Conservation (phyloP, 306 rosid species). For the Ormosia emarginata region DNA sequence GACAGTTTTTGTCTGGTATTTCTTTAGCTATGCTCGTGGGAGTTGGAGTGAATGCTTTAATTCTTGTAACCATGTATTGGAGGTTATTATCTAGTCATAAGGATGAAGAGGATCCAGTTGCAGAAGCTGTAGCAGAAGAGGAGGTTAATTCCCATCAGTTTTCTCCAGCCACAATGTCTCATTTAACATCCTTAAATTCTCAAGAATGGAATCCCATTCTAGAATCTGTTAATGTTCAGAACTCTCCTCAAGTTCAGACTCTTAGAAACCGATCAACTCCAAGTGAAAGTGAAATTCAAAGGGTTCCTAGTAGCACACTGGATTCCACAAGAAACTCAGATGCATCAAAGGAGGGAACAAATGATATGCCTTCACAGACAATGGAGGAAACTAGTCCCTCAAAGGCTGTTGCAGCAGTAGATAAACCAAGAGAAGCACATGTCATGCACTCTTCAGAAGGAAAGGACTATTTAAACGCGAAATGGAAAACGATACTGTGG, state of each 20-base stretch:
- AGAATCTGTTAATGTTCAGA: not conserved
- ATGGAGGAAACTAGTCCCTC: slow-evolving; percentile 40
- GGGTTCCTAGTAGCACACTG: slow-evolving; percentile 16
- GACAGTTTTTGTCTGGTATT: slow-evolving; percentile 59
- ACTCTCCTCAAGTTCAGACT: slow-evolving; percentile 41
- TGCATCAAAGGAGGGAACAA: slow-evolving; percentile 45
- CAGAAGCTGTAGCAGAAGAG: slow-evolving; percentile 50
- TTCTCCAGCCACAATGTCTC: slow-evolving; percentile 83
- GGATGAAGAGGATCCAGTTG: slow-evolving; percentile 54
- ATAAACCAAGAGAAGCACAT: slow-evolving; percentile 15
- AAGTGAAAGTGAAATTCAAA: slow-evolving; percentile 43
- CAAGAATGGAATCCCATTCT: slow-evolving; percentile 23
- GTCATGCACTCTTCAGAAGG: slow-evolving; percentile 19
- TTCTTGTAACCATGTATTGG: slow-evolving; percentile 65
- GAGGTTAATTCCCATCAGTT: slow-evolving; percentile 69
- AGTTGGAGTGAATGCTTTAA: slow-evolving; percentile 53
- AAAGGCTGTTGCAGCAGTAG: slow-evolving; percentile 23
- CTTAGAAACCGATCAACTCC: slow-evolving; percentile 32
- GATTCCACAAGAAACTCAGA: slow-evolving; percentile 38
- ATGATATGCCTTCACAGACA: slow-evolving; percentile 27
- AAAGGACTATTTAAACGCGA: slow-evolving; percentile 22
- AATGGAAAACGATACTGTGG: slow-evolving; percentile 57
- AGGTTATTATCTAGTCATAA: slow-evolving; percentile 49
- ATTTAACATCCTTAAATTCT: slow-evolving; percentile 44
- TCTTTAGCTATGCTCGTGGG: slow-evolving; percentile 81